Conservation (phyloP, 2,329 filamentous ascomycete genomes). For the Dactylellina drechsleri region DNA sequence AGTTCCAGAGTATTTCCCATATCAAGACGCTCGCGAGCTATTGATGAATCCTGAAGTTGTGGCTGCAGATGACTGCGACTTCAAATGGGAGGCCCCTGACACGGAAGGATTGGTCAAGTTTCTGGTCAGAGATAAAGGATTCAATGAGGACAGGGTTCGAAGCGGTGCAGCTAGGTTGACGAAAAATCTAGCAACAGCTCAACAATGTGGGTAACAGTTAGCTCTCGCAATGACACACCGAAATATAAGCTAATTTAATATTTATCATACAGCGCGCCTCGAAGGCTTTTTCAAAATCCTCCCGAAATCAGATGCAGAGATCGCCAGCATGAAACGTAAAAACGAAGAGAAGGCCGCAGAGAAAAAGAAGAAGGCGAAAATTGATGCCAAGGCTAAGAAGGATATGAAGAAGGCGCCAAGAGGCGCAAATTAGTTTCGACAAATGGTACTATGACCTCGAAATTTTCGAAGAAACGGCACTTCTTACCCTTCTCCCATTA, state of each 20-base stretch:
- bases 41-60: slow-evolving; percentile 93
- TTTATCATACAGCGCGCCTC: slow-evolving; percentile 73
- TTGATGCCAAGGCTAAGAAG: slow-evolving; percentile 94
- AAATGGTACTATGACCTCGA: not conserved
- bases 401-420: slow-evolving; percentile 84
- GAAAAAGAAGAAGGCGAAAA: slow-evolving; percentile 96
- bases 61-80: slow-evolving; percentile 86
- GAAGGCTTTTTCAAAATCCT: slow-evolving; percentile 97
- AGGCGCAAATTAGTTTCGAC: slow-evolving; percentile 65
- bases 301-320: slow-evolving; percentile 86
- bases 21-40: slow-evolving; percentile 85
- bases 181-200: slow-evolving; percentile 90
- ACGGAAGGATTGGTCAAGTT: slow-evolving; percentile 89
- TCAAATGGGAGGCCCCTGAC: slow-evolving; percentile 97
- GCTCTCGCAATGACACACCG: not conserved
- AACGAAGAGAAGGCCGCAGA: slow-evolving; percentile 94
- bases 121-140: slow-evolving; percentile 92
- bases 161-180: slow-evolving; percentile 79
- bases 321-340: slow-evolving; percentile 88
- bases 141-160: slow-evolving; percentile 92
- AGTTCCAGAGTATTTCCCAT: slow-evolving; percentile 97
- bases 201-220: slow-evolving; percentile 68
- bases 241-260: not conserved
- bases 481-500: not conserved
- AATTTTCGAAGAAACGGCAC: not conserved